These are phyloP conservation scores for Apophysomyces sp. DNA, from an alignment of 371 early-diverging fungal species.

Conservation along the genomic window DNA sequence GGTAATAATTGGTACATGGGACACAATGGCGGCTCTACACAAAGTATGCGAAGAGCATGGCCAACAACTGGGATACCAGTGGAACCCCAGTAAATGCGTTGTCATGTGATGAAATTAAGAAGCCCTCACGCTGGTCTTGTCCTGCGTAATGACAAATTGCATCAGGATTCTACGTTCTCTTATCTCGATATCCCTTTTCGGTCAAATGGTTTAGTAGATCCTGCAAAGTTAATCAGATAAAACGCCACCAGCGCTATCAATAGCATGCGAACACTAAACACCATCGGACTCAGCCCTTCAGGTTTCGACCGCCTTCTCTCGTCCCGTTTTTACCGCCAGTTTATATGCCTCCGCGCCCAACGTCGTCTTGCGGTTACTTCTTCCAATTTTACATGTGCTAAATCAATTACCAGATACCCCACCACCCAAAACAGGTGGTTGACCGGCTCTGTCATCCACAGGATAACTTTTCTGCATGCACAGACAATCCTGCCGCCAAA, in stretches of 20 bases:
- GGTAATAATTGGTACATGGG: constrained; percentile 2
- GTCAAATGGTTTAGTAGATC: constrained; percentile 4
- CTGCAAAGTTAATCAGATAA: neutral
- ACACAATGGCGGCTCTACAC: neutral
- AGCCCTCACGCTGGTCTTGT: too few species aligned
- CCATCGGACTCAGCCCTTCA: neutral
- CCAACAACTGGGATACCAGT: constrained; percentile 11
- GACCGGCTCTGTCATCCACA: too few species aligned
- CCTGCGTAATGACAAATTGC: too few species aligned
- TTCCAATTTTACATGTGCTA: too few species aligned
- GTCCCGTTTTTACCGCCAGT: neutral
- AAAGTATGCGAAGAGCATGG: constrained; percentile 1
- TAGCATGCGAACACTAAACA: constrained; percentile 5
- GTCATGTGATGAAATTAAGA: neutral
- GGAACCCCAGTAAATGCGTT: constrained; percentile 21
- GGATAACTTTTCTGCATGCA: too few species aligned
- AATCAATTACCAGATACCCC: too few species aligned
- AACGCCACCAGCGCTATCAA: neutral
- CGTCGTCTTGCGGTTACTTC: too few species aligned
- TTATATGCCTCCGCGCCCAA: too few species aligned
- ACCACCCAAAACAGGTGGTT: too few species aligned
- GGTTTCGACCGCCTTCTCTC: constrained; percentile 1
- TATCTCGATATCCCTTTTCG: constrained; percentile 16
- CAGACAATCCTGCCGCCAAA: too few species aligned
- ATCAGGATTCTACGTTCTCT: neutral